Percentiles rank a stretch among this genome's conserved stretches.
These are phyloP conservation scores for Fusarium odoratissimum DNA, from an alignment of 2,329 filamentous ascomycete genomes.

Conservation along the genomic window DNA sequence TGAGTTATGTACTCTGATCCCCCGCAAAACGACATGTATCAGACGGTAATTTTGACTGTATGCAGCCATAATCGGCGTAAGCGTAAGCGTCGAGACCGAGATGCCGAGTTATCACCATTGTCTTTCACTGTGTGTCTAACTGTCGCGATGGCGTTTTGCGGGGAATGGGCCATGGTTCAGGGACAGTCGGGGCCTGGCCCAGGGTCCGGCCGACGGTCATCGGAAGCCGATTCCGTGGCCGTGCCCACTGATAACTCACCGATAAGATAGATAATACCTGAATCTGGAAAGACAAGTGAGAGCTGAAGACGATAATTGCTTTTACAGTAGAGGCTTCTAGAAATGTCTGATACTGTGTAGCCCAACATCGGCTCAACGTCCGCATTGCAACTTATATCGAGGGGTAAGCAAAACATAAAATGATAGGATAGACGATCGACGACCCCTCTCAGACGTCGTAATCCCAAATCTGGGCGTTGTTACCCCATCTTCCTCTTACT, in stretches of 20 bases:
- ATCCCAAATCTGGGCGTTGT: not conserved
- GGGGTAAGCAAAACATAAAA: constrained; percentile 11
- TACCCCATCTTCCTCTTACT: constrained; percentile 5
- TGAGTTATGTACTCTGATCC: constrained; percentile 24
- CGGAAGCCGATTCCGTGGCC: constrained; percentile 25
- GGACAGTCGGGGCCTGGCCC: constrained; percentile 1
- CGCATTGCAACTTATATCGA: constrained; percentile 1
- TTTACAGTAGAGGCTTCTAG: not conserved
- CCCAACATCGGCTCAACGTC: not conserved
- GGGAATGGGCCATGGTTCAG: constrained; percentile 10
- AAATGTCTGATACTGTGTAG: constrained; percentile 1
- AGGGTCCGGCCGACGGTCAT: constrained; percentile 20
- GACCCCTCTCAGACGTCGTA: constrained; percentile 4
- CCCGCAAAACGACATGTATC: constrained; percentile 8
- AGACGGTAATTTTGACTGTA: constrained; percentile 30
- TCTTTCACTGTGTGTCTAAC: not conserved
- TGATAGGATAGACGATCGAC: not conserved
- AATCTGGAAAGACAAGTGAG: constrained; percentile 2
- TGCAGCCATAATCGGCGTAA: constrained; percentile 19
- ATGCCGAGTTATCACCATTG: constrained; percentile 45
- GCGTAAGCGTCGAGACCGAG: constrained; percentile 31
- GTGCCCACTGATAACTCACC: constrained; percentile 20
- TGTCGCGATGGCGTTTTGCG: constrained; percentile 27
- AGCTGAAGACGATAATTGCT: not conserved
- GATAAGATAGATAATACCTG: not conserved